These are phyloP conservation scores for Chlorella ohadii DNA, from an alignment of 139 green algal genomes.

Conservation along the genomic window DNA sequence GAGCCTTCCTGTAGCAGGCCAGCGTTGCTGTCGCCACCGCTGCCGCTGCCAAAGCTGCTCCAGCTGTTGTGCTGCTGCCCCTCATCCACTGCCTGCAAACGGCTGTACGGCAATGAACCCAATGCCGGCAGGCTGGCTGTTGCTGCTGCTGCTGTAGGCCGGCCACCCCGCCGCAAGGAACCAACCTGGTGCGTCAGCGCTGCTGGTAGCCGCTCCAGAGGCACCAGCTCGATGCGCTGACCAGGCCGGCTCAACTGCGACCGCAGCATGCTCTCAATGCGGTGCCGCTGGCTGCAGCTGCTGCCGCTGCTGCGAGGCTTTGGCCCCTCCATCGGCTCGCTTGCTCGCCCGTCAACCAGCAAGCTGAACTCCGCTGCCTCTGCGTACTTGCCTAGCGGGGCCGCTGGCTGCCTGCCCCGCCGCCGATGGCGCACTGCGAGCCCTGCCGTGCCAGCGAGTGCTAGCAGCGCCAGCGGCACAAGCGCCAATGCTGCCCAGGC, in stretches of 20 bases:
- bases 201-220: neutral
- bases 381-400: too few species aligned
- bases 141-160: neutral
- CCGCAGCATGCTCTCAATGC: neutral
- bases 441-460: too few species aligned
- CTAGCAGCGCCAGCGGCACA: too few species aligned
- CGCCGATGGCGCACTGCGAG: too few species aligned
- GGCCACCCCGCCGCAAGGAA: neutral
- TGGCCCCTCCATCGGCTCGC: neutral
- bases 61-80: neutral
- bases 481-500: too few species aligned
- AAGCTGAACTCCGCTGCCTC: too few species aligned
- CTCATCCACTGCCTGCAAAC: neutral
- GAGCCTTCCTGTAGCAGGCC: too few species aligned
- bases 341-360: neutral
- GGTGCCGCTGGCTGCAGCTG: neutral
- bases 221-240: neutral
- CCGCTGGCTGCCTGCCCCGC: too few species aligned
- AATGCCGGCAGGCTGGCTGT: neutral
- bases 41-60: neutral
- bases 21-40: neutral
- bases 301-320: neutral
- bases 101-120: neutral
- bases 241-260: too few species aligned
- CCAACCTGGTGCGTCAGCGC: neutral